Conservation (phyloP, 495 filamentous ascomycete genomes). For the Copromyces sp. region DNA sequence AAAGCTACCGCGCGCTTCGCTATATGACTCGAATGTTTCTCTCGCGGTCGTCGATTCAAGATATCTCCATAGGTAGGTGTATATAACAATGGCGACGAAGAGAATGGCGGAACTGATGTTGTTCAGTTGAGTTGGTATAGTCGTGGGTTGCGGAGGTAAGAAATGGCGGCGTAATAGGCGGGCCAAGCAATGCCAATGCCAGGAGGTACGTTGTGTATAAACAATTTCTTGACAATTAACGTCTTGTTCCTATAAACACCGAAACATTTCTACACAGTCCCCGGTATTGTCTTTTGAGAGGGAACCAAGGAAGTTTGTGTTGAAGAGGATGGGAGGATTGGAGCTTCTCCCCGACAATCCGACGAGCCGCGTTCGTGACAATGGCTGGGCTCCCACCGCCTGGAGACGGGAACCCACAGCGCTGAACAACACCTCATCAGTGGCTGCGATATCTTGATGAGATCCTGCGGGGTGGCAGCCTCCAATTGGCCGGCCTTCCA, state of each 20-base stretch:
- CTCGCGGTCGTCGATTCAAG: background rate
- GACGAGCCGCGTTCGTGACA: background rate
- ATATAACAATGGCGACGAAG: background rate
- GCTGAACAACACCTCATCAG: background rate
- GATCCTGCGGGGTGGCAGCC: background rate
- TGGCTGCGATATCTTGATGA: background rate
- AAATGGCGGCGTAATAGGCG: background rate
- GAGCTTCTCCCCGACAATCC: background rate
- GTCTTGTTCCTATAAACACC: background rate
- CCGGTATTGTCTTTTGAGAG: background rate
- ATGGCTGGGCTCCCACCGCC: background rate
- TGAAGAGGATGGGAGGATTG: background rate
- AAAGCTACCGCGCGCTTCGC: background rate
- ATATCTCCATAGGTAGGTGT: background rate
- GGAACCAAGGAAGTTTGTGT: background rate
- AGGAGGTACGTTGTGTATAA: background rate
- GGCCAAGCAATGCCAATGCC: background rate
- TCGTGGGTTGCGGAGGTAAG: background rate
- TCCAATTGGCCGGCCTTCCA: background rate
- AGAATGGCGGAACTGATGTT: background rate
- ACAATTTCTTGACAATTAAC: background rate
- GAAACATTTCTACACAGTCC: background rate
- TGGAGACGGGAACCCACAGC: background rate
- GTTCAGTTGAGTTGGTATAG: background rate
- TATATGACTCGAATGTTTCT: background rate